A percentile compares a stretch with the other conserved stretches of the same genome.
Conservation (phyloP, 306 rosid species). For the Casuarina cunninghamiana region DNA sequence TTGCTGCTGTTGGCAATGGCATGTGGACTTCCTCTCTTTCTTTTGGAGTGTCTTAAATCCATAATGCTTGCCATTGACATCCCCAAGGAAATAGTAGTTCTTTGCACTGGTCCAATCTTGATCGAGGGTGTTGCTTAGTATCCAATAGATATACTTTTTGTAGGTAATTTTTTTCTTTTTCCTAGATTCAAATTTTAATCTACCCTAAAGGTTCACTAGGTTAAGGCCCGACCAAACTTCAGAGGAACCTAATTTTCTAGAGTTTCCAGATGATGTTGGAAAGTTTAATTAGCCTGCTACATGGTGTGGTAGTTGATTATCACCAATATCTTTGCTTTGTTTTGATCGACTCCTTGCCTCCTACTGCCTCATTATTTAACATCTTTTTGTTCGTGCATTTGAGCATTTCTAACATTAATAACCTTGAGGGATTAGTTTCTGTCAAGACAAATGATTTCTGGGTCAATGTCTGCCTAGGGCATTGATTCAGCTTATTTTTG, state of each 20-base stretch:
- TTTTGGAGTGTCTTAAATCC: neutral
- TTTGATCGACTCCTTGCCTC: neutral
- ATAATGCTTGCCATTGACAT: neutral
- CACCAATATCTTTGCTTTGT: neutral
- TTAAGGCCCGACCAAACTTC: neutral
- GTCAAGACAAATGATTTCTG: neutral
- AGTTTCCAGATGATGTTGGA: neutral
- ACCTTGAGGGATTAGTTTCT: neutral
- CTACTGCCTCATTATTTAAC: neutral
- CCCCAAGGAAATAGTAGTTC: neutral
- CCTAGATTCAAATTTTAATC: neutral
- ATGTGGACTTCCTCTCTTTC: neutral
- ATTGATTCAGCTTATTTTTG: constrained; percentile 2
- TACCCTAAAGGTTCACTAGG: neutral
- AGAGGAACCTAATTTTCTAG: neutral
- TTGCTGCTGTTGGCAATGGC: neutral
- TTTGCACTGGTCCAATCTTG: neutral
- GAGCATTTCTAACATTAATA: neutral
- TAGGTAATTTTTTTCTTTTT: neutral
- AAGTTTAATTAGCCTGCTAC: neutral
- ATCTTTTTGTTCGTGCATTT: neutral
- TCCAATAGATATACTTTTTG: neutral
- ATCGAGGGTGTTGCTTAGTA: neutral
- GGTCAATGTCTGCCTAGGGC: neutral
- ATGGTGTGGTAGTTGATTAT: neutral